Conservation (phyloP, 805 yeast genomes). For the Saccharomycopsis guyanensis region DNA sequence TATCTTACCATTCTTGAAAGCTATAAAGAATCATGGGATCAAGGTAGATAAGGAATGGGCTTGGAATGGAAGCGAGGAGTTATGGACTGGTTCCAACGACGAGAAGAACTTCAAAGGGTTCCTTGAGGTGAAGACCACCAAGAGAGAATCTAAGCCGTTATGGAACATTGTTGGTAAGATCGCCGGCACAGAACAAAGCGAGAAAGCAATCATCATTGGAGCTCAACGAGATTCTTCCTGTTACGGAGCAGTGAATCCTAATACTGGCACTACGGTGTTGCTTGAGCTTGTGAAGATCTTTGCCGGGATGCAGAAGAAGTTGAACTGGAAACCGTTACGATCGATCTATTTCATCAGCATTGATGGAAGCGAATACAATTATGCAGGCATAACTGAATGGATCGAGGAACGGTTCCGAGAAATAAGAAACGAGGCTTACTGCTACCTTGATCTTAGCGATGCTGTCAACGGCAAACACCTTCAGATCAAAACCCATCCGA, state of each 20-base stretch:
- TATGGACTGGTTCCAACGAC: conserved; percentile 37
- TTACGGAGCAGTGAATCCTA: conserved; percentile 64
- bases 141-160: conserved; percentile 50
- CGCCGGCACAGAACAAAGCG: conserved; percentile 72
- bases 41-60: conserved; percentile 31
- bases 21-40: conserved; percentile 33
- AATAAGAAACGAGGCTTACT: conserved; percentile 52
- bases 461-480: conserved; percentile 47
- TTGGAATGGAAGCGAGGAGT: conserved; percentile 21
- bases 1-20: conserved; percentile 38
- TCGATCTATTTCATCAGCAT: conserved; percentile 76
- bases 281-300: conserved; percentile 66
- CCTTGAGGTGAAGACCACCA: conserved; percentile 35
- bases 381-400: conserved; percentile 82
- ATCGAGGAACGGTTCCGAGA: conserved; percentile 47
- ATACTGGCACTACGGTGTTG: conserved; percentile 67
- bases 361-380: conserved; percentile 73
- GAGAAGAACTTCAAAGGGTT: conserved; percentile 19
- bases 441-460: conserved; percentile 70
- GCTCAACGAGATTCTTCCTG: conserved; percentile 75
- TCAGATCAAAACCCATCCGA: conserved; percentile 56
- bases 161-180: conserved; percentile 78
- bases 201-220: conserved; percentile 67
- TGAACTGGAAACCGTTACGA: conserved; percentile 78
- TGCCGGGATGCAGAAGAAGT: conserved; percentile 51